Evolutionary conservation across 139 green algal genomes (phyloP).

Genomic region (Picochlorum sp.): DNA sequence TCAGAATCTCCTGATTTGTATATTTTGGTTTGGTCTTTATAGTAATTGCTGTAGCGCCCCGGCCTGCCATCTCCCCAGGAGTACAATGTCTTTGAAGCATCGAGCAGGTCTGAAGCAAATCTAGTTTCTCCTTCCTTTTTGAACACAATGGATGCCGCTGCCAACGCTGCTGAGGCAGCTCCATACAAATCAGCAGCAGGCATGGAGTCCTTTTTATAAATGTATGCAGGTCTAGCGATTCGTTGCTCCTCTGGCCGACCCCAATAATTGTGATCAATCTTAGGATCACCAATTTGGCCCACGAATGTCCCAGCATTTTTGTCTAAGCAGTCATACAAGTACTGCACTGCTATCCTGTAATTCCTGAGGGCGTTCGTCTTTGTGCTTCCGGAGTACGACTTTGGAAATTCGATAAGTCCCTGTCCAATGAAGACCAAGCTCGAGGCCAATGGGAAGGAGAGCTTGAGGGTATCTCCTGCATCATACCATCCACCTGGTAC

Average conservation of each 20-base stretch:
- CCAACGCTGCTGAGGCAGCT: slow-evolving; percentile 43
- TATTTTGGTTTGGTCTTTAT: slow-evolving; percentile 9
- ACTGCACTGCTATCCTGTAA: not conserved
- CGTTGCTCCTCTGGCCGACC: slow-evolving; percentile 39
- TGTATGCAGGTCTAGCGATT: slow-evolving; percentile 17
- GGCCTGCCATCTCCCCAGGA: slow-evolving; percentile 28
- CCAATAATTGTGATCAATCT: slow-evolving; percentile 52
- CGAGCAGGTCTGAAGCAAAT: slow-evolving; percentile 34
- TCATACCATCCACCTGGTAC: slow-evolving; percentile 21
- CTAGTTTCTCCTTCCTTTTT: slow-evolving; percentile 15
- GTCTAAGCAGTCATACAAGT: slow-evolving; percentile 10
- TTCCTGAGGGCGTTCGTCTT: slow-evolving; percentile 8
- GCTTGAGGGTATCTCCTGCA: slow-evolving; percentile 47
- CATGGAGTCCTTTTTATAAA: slow-evolving; percentile 18
- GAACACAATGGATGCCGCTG: slow-evolving; percentile 43
- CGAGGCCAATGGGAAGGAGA: slow-evolving; percentile 46
- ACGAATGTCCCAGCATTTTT: slow-evolving; percentile 5
- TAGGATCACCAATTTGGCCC: slow-evolving; percentile 9
- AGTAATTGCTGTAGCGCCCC: slow-evolving; percentile 45
- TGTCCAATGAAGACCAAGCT: slow-evolving; percentile 40
- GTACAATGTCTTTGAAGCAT: slow-evolving; percentile 40
- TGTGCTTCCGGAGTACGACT: slow-evolving; percentile 19
- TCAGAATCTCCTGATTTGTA: slow-evolving; percentile 16
- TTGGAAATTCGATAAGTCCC: slow-evolving; percentile 47
- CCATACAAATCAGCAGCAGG: slow-evolving; percentile 52